Percentiles rank a stretch among this genome's conserved stretches.
Evolutionary conservation across 805 yeast species (phyloP).

Genomic region (Candida coquimbonensis): DNA sequence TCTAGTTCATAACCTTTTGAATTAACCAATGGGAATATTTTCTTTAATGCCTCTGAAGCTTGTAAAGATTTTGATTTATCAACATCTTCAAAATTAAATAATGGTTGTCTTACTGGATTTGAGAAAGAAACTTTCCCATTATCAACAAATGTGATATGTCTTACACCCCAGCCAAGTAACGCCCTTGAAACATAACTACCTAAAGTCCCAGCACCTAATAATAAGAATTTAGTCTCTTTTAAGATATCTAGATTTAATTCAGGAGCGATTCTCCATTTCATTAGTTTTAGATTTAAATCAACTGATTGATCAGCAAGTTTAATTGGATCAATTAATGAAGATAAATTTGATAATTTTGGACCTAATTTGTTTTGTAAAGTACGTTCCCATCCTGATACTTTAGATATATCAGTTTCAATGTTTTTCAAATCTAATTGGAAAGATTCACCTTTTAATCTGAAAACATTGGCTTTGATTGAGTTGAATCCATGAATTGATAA

Average conservation of each 20-base stretch:
- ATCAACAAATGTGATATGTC: slow-evolving; percentile 81
- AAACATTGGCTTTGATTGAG: slow-evolving; percentile 32
- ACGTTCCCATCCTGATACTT: slow-evolving; percentile 86
- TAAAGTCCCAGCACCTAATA: slow-evolving; percentile 94
- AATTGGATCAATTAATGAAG: slow-evolving; percentile 71
- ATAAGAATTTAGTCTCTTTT: slow-evolving; percentile 52
- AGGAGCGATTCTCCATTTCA: slow-evolving; percentile 97
- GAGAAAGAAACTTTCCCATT: slow-evolving; percentile 84
- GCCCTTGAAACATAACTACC: slow-evolving; percentile 89
- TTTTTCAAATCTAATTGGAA: slow-evolving; percentile 23
- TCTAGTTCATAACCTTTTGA: slow-evolving; percentile 59
- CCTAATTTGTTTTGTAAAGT: slow-evolving; percentile 64
- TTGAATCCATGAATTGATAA: slow-evolving; percentile 31
- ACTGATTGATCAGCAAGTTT: slow-evolving; percentile 87
- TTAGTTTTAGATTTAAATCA: slow-evolving; percentile 80
- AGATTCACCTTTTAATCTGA: slow-evolving; percentile 28
- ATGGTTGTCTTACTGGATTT: slow-evolving; percentile 92
- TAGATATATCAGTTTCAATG: slow-evolving; percentile 17
- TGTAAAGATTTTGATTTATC: slow-evolving; percentile 70
- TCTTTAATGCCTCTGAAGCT: slow-evolving; percentile 68
- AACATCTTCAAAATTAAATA: slow-evolving; percentile 73
- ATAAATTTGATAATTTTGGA: slow-evolving; percentile 80
- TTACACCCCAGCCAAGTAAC: slow-evolving; percentile 90
- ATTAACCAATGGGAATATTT: slow-evolving; percentile 72
- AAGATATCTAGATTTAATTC: slow-evolving; percentile 62